Percentiles rank a stretch among this genome's conserved stretches.
Conservation (phyloP, 352 stramenopile genomes). For the Phytophthora cryptogea region DNA sequence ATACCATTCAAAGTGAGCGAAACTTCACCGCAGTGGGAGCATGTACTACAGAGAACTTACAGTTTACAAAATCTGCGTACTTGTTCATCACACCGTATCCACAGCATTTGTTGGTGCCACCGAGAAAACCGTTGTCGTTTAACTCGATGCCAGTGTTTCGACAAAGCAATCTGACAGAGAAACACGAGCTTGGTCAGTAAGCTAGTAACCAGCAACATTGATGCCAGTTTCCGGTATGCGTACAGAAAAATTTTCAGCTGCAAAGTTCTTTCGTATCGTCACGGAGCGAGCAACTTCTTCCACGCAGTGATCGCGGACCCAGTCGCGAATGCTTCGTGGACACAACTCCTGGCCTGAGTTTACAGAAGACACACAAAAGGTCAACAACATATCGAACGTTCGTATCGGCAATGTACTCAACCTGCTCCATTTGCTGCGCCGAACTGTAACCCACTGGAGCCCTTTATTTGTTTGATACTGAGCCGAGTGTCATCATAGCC, state of each 20-base stretch:
- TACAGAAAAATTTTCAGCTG: slow-evolving; percentile 47
- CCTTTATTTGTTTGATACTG: slow-evolving; percentile 1
- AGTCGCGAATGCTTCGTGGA: slow-evolving; percentile 30
- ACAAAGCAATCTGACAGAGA: slow-evolving; percentile 25
- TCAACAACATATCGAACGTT: background rate
- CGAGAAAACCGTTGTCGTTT: slow-evolving; percentile 21
- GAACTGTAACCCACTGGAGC: background rate
- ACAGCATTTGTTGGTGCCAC: slow-evolving; percentile 34
- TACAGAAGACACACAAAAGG: background rate
- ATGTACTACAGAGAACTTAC: slow-evolving; percentile 33
- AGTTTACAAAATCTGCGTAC: slow-evolving; percentile 50
- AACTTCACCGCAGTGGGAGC: background rate
- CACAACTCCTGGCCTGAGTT: slow-evolving; percentile 1
- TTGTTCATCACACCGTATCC: slow-evolving; percentile 28
- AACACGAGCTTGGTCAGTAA: background rate
- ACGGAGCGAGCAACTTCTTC: slow-evolving; percentile 43
- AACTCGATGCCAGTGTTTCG: slow-evolving; percentile 4
- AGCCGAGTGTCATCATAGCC: background rate
- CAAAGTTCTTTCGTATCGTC: slow-evolving; percentile 42
- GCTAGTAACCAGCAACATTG: background rate
- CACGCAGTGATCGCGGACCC: slow-evolving; percentile 55
- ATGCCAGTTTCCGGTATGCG: background rate
- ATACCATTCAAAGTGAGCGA: background rate
- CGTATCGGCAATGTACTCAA: background rate
- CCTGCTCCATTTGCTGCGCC: background rate